phyloP scores from a whole-genome alignment of 2,329 filamentous ascomycete genomes.

The Aspergillus awamori region DNA sequence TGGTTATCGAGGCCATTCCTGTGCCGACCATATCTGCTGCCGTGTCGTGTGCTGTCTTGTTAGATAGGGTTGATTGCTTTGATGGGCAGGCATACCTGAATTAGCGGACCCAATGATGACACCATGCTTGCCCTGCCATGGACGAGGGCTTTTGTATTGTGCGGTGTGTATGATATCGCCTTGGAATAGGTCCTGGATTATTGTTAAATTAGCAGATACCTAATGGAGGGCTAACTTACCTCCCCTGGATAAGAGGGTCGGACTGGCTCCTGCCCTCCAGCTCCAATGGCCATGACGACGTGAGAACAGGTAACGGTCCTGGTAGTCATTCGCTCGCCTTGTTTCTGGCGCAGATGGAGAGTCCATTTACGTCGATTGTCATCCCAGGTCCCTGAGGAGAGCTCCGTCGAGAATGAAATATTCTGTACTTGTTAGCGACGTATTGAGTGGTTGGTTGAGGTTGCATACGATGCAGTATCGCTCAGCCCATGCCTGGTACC shows the following conservation, averaged over 20 bases:
- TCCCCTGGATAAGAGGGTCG: background rate
- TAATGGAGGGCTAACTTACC: constrained; percentile 26
- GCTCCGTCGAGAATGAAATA: background rate
- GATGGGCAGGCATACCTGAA: constrained; percentile 35
- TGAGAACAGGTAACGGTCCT: background rate
- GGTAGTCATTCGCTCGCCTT: background rate
- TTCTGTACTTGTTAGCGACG: background rate
- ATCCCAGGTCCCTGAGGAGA: background rate
- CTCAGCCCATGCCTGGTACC: background rate
- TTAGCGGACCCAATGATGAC: constrained; percentile 54
- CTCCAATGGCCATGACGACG: background rate
- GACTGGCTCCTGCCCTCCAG: background rate
- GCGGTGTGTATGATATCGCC: background rate
- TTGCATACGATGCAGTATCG: background rate
- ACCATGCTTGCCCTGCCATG: constrained; percentile 44
- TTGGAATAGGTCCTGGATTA: constrained; percentile 40
- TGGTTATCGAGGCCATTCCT: constrained; percentile 47
- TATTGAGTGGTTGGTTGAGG: background rate
- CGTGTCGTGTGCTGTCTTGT: constrained; percentile 43
- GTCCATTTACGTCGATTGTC: background rate
- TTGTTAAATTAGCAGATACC: constrained; percentile 35
- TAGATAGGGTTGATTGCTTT: background rate
- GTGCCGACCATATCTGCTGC: constrained; percentile 52
- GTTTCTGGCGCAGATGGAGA: background rate
- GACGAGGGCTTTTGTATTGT: constrained; percentile 25